Evolutionary conservation across 73 alveolate species (phyloP).

Genomic region (Symbiodinium pilosum): DNA sequence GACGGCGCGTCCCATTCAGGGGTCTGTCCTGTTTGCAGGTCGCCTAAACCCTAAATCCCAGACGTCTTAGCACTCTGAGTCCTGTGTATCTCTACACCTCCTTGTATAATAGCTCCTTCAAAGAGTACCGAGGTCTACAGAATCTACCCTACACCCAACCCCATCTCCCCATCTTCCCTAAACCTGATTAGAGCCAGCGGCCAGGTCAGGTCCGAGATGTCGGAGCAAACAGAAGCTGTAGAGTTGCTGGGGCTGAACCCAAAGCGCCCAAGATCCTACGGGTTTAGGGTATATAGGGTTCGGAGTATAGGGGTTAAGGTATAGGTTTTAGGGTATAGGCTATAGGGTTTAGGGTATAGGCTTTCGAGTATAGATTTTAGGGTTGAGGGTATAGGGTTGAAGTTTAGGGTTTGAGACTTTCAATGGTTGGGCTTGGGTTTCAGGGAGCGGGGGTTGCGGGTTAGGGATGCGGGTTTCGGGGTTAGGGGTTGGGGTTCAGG

Average conservation of each 20-base stretch:
- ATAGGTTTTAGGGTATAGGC: no score
- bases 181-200: neutral
- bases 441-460: neutral
- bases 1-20: no score
- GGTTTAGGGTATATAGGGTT: no score
- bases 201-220: neutral
- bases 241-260: neutral
- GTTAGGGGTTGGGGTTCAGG: neutral
- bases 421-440: no score
- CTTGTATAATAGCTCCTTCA: neutral
- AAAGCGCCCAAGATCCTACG: neutral
- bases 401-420: no score
- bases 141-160: neutral
- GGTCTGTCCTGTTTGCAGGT: neutral
- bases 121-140: neutral
- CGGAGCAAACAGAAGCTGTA: neutral
- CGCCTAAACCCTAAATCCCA: neutral
- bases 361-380: no score
- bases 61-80: neutral
- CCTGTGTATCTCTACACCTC: no score
- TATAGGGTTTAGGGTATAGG: no score
- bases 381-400: no score
- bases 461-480: neutral
- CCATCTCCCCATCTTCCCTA: neutral
- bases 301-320: no score